Evolutionary conservation across 495 filamentous ascomycete genomes (phyloP).

Genomic region (Penicillium roqueforti): DNA sequence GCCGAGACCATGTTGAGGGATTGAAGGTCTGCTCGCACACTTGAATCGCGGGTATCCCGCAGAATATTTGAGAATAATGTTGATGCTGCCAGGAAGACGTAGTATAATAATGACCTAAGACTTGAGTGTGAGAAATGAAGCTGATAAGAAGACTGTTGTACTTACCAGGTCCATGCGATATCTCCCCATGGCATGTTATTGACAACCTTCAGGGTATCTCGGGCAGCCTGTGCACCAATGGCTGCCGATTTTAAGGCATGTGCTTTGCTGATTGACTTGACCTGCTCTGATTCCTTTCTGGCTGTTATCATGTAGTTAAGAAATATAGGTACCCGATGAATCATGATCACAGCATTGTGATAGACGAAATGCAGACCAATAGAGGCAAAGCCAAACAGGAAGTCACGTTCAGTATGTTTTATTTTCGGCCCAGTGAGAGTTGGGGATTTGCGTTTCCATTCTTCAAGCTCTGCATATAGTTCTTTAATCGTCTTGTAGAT

Average conservation of each 20-base stretch:
- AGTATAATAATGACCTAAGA: constrained; percentile 85
- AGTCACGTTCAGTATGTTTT: constrained; percentile 77
- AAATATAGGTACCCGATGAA: constrained; percentile 91
- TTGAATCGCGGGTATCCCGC: constrained; percentile 76
- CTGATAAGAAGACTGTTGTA: constrained; percentile 4
- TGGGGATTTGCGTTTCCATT: constrained; percentile 83
- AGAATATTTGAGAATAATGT: constrained; percentile 93
- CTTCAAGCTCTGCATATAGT: constrained; percentile 79
- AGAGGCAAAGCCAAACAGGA: constrained; percentile 78
- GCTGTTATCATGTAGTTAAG: constrained; percentile 68
- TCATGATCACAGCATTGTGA: constrained; percentile 93
- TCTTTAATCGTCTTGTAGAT: constrained; percentile 83
- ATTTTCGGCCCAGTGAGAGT: constrained; percentile 71
- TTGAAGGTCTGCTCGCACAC: constrained; percentile 76
- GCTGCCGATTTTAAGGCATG: constrained; percentile 58
- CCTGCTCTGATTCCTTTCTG: constrained; percentile 10
- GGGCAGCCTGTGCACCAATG: constrained; percentile 80
- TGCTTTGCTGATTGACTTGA: constrained; percentile 49
- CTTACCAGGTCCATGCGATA: constrained; percentile 88
- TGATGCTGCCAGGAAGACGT: constrained; percentile 85
- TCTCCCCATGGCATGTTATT: constrained; percentile 94
- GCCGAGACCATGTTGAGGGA: constrained; percentile 84
- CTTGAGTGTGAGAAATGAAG: constrained; percentile 6
- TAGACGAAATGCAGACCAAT: constrained; percentile 88
- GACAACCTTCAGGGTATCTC: constrained; percentile 83